Base-by-base conservation (phyloP, 2,329 filamentous ascomycete species). In the Cladosporium oxysporum region DNA sequence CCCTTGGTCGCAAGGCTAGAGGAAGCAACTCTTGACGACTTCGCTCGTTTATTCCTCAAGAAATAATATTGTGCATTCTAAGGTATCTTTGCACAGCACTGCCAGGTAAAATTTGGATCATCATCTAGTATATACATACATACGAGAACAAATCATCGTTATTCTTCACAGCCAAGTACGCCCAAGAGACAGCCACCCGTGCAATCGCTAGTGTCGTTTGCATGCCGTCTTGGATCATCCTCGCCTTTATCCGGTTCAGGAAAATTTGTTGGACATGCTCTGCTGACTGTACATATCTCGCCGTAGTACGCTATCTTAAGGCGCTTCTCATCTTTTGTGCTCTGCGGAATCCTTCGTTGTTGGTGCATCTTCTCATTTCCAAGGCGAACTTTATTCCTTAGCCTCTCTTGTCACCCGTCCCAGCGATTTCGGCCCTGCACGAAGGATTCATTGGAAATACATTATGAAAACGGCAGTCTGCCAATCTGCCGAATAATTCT, bases 341-440 rank as follows among this genome's bases (percentile, higher is more conserved):
- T 33, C 52, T 6, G 8, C 41, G 12, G 18, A 14, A 55, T 55
- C 28, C 28, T 55, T 33, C 28, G 18, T 23, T 62, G 28, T 55
- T 62, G 29, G 21, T 31, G 21, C 33, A 26, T 21, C 59, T 31
- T 60, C 41, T 53, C 59, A 52, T 26, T n/a, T 52, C 59, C 47
- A 62, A n/a, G 11, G 59, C 29, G 47, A 62, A 62, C 44, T 53
- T 23, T 62, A 62, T 52, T 53, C 26, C 26, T 63, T 63, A 63
- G 61, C 61, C n/a, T 63, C 31, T 62, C 61, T 63, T 53, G 49
- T 63, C 61, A 47, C 33, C 50, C 59, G 59, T 37, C 59, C 59
- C 61, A 53, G 35, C 61, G 61, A 63, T 14, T 23, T 57, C 61
- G 61, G 61, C 59, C 59, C 29, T 26, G 26, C 41, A 14, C n/a